phyloP scores from a whole-genome alignment of 139 green algal species.

The Penium margaritaceum region DNA sequence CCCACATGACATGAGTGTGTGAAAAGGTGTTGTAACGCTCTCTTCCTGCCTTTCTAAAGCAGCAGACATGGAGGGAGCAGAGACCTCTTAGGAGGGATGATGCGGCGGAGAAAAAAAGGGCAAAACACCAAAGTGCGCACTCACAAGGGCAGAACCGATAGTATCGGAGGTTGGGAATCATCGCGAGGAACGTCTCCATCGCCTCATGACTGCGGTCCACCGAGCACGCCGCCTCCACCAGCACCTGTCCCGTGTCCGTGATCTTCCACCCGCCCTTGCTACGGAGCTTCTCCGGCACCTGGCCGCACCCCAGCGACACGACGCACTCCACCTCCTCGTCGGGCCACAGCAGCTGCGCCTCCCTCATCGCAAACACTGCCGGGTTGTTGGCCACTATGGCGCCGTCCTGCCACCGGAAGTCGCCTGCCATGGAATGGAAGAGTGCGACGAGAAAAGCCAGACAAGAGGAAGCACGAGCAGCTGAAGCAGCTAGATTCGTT shows the following conservation, averaged over 20 bases:
- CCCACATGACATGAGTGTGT: too few relatives aligned
- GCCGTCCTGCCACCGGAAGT: conserved; percentile 83
- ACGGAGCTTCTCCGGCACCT: conserved; percentile 37
- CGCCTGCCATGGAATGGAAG: too few relatives aligned
- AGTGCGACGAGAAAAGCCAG: too few relatives aligned
- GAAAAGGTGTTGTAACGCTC: too few relatives aligned
- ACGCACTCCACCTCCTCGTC: conserved; percentile 67
- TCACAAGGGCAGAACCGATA: conserved; percentile 43
- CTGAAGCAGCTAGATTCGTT: too few relatives aligned
- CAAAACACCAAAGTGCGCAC: too few relatives aligned
- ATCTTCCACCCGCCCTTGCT: conserved; percentile 39
- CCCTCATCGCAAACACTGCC: conserved; percentile 67
- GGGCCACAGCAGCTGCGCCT: conserved; percentile 76
- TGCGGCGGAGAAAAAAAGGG: too few relatives aligned
- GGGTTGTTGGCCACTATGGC: conserved; percentile 88
- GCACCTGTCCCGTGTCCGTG: conserved; percentile 42
- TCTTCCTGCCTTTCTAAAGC: too few relatives aligned
- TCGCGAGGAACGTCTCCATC: conserved; percentile 30
- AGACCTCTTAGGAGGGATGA: too few relatives aligned
- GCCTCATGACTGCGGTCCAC: conserved; percentile 35
- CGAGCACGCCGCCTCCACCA: conserved; percentile 40
- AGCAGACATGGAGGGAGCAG: too few relatives aligned
- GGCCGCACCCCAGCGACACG: conserved; percentile 74
- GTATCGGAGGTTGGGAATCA: conserved; percentile 38
- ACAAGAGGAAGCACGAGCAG: too few relatives aligned